Conservation (phyloP, 1,139 yeast species). For the Casaregolazyma lundiana region DNA sequence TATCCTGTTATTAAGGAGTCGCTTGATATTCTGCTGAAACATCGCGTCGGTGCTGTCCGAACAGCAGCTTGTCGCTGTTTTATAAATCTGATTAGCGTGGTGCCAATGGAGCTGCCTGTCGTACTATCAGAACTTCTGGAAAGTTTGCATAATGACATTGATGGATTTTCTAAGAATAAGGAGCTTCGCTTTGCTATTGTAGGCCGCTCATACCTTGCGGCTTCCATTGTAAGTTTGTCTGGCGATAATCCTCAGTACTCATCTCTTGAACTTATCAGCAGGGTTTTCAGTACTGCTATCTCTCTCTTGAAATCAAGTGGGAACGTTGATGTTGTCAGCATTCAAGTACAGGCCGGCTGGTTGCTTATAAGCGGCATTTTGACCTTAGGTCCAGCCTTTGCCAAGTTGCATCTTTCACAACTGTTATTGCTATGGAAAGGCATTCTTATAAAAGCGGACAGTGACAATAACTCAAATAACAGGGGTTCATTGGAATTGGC, state of each 20-base stretch:
- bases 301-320: slow-evolving; percentile 31
- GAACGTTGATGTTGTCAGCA: slow-evolving; percentile 28
- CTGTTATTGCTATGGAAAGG: slow-evolving; percentile 76
- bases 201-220: slow-evolving; percentile 31
- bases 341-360: slow-evolving; percentile 51
- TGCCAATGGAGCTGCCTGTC: slow-evolving; percentile 28
- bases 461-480: slow-evolving; percentile 29
- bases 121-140: slow-evolving; percentile 25
- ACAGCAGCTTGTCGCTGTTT: slow-evolving; percentile 23
- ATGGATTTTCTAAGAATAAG: slow-evolving; percentile 19
- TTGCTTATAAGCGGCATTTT: slow-evolving; percentile 70
- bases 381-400: slow-evolving; percentile 60
- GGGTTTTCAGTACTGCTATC: slow-evolving; percentile 33
- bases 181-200: slow-evolving; percentile 20
- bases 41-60: slow-evolving; percentile 20
- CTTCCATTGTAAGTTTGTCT: slow-evolving; percentile 28
- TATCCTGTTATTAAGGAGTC: slow-evolving; percentile 24
- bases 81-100: slow-evolving; percentile 20
- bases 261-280: slow-evolving; percentile 33
- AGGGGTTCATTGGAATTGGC: slow-evolving; percentile 31
- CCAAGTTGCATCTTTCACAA: slow-evolving; percentile 69
- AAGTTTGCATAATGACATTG: slow-evolving; percentile 27
- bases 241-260: slow-evolving; percentile 30
- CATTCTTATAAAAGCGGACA: slow-evolving; percentile 49
- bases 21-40: slow-evolving; percentile 18